Base-by-base conservation (phyloP, 345 rosid species). In the Hypericum androsaemum region DNA sequence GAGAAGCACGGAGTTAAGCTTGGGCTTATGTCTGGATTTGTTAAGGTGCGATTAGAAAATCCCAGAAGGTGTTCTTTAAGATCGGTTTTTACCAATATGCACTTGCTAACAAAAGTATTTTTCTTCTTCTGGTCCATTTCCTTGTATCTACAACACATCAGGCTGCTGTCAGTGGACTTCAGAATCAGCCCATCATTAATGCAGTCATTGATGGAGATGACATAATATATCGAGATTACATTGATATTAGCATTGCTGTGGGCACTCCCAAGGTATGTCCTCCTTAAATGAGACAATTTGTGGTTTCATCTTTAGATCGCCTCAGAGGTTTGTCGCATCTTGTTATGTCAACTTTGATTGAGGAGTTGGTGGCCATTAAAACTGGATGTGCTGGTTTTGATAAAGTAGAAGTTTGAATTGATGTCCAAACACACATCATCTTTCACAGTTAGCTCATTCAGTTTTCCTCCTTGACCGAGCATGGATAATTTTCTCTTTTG, bases 141-240 rank as follows among this genome's bases (percentile, higher is more conserved):
- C 8, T 36, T 65, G 28, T 72, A 48, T 13, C 16, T 46, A 10
- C 9, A 7, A 15, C 22, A 46, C 22, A 13, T 60, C 78, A 92
- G 98, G 98, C 97, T 71, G 95, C 97, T 45, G 88, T 92, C n/a
- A 81, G 86, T 58, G 98, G 82, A 35, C 97, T 92, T 50, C 95
- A 41, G 43, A 41, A 41, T 2, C 12, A 8, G 11, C 43, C 43
- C 11, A n/a, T 41, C 43, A 41, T 41, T n/a, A 41, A 41, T n/a
- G 43, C 43, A 9, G 10, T n/a, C 11, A n/a, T 41, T 9, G 43
- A 41, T 41, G 43, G 43, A 9, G 12, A 9, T n/a, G 43, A 41
- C 43, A 41, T 41, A 8, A 9, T 41, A 9, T 41, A 41, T 5
- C 43, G 12, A 9, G 43, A 41, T 9, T 41, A 41, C 12, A 8